A percentile compares a stretch with the other conserved stretches of the same genome.
Conservation (phyloP, 805 yeast species). For the Hanseniaspora singularis region DNA sequence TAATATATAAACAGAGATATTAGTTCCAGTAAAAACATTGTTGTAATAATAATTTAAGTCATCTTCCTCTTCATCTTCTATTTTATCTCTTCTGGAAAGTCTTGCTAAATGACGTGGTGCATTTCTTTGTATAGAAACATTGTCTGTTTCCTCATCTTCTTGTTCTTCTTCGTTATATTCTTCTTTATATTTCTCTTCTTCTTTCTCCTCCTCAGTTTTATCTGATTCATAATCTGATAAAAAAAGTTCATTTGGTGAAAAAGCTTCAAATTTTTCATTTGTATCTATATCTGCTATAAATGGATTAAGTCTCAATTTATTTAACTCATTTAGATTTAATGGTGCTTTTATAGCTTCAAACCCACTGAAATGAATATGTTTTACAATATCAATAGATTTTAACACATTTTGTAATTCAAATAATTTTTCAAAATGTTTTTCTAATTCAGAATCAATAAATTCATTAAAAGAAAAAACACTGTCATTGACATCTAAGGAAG, state of each 20-base stretch:
- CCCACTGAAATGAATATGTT: constrained; percentile 38
- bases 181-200: constrained; percentile 10
- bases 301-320: constrained; percentile 44
- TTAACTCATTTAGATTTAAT: constrained; percentile 38
- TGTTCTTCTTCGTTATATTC: constrained; percentile 16
- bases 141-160: constrained; percentile 13
- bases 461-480: too few species aligned
- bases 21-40: constrained; percentile 38
- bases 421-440: background rate
- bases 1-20: constrained; percentile 61
- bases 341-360: constrained; percentile 61
- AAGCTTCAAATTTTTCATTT: constrained; percentile 50
- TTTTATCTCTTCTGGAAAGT: constrained; percentile 38
- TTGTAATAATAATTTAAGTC: constrained; percentile 39
- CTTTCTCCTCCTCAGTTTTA: constrained; percentile 5
- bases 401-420: constrained; percentile 1
- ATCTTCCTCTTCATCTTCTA: constrained; percentile 24
- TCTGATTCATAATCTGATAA: background rate
- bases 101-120: constrained; percentile 63
- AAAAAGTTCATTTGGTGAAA: too few species aligned
- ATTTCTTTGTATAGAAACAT: constrained; percentile 26
- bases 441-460: too few species aligned
- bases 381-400: constrained; percentile 3
- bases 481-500: too few species aligned
- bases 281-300: constrained; percentile 57